These are phyloP conservation scores for Forsythia viridissima DNA, from an alignment of 257 asterid species.

Conservation along the genomic window DNA sequence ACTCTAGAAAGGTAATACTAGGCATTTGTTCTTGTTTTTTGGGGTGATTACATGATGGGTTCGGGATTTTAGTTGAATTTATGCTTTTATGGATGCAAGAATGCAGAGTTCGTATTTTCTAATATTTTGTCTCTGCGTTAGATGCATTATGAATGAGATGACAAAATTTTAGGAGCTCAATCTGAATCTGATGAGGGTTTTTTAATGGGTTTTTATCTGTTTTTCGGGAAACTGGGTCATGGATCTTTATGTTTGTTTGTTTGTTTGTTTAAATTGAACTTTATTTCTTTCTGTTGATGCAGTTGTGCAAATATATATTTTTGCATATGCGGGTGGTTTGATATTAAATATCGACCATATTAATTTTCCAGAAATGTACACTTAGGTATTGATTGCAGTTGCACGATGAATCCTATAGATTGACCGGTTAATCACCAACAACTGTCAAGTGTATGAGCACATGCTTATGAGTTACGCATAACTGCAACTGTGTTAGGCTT, in stretches of 20 bases:
- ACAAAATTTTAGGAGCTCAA: not conserved
- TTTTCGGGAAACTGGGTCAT: not conserved
- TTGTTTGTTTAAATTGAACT: not conserved
- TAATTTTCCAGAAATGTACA: not conserved
- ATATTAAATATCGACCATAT: not conserved
- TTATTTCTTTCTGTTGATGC: not conserved
- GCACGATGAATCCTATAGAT: not conserved
- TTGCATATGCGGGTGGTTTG: not conserved
- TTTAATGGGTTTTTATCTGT: not conserved
- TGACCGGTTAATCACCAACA: too few relatives aligned
- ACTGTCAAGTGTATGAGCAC: not conserved
- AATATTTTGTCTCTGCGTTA: not conserved
- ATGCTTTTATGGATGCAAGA: not conserved
- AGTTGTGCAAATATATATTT: not conserved
- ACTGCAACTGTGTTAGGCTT: too few relatives aligned
- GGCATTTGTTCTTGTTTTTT: not conserved
- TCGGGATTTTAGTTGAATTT: not conserved
- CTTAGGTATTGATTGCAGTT: not conserved
- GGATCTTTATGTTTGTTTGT: not conserved
- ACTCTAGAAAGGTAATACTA: conserved; percentile 58
- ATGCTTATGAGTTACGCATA: not conserved
- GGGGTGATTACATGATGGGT: not conserved
- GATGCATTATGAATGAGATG: not conserved
- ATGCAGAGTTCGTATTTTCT: not conserved
- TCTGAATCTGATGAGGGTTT: not conserved